A percentile compares a stretch with the other conserved stretches of the same genome.
phyloP scores from a whole-genome alignment of 768 basidiomycete species.

The Stropharia rugosoannulata region DNA sequence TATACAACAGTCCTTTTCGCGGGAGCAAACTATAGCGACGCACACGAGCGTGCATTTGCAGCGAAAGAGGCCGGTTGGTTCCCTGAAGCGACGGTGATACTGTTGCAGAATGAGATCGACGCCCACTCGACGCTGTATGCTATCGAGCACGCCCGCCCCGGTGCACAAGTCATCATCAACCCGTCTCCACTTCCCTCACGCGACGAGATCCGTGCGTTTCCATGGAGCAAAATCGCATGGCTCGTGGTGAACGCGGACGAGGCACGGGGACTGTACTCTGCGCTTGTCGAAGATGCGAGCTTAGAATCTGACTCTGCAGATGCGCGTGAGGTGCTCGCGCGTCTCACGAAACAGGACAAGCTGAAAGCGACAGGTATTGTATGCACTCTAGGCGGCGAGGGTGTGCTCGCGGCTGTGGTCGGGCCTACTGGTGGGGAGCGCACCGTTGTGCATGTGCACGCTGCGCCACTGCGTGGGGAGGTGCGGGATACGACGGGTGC shows the following conservation, averaged over 20 bases:
- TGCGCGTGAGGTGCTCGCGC: slow-evolving; percentile 16
- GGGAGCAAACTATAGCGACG: slow-evolving; percentile 51
- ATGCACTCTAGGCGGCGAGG: slow-evolving; percentile 54
- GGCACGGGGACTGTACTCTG: slow-evolving; percentile 34
- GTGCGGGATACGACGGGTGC: slow-evolving; percentile 60
- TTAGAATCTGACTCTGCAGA: not conserved
- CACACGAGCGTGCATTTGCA: slow-evolving; percentile 29
- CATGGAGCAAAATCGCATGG: slow-evolving; percentile 54
- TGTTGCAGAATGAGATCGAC: slow-evolving; percentile 62
- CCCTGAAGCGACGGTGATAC: slow-evolving; percentile 44
- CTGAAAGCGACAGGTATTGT: slow-evolving; percentile 45
- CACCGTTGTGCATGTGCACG: slow-evolving; percentile 39
- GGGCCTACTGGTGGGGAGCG: slow-evolving; percentile 1
- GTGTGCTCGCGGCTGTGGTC: slow-evolving; percentile 42
- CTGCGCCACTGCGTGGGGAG: slow-evolving; percentile 38
- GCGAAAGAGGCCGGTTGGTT: slow-evolving; percentile 20
- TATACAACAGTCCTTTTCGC: slow-evolving; percentile 46
- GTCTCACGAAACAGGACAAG: slow-evolving; percentile 20
- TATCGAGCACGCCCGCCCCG: slow-evolving; percentile 20
- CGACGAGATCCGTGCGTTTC: slow-evolving; percentile 39
- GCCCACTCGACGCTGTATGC: slow-evolving; percentile 38
- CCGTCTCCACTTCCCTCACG: slow-evolving; percentile 54
- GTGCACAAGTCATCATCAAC: slow-evolving; percentile 44
- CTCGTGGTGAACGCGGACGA: slow-evolving; percentile 57
- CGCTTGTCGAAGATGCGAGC: slow-evolving; percentile 12